Evolutionary conservation across 23 red algal species (phyloP).

Genomic region (Gracilaria vermiculophylla): DNA sequence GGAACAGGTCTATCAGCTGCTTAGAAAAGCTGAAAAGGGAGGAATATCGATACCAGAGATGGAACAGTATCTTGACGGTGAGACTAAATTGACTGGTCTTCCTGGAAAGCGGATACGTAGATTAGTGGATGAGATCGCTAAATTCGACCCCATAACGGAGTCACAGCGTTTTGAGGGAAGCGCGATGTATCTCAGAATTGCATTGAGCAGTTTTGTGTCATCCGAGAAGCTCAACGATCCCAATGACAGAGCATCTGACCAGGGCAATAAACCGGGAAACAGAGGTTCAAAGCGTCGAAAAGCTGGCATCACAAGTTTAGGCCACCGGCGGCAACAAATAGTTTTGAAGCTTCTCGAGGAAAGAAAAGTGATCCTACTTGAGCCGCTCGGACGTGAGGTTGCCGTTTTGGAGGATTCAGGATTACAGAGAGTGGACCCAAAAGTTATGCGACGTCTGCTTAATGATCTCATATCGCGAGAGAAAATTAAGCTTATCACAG

Average conservation of each 20-base stretch:
- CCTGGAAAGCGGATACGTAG: constrained; percentile 38
- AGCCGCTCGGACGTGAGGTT: constrained; percentile 37
- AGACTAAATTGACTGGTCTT: background rate
- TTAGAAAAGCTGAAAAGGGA: background rate
- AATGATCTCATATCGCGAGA: constrained; percentile 45
- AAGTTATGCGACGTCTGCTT: constrained; percentile 40
- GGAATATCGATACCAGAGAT: constrained; percentile 55
- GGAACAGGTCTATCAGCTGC: constrained; percentile 45
- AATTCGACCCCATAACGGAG: background rate
- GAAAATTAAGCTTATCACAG: constrained; percentile 38
- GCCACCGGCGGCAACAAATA: constrained; percentile 40
- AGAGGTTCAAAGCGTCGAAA: constrained; percentile 7
- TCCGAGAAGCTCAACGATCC: background rate
- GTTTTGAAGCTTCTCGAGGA: constrained; percentile 33
- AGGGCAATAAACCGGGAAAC: background rate
- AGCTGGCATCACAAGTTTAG: constrained; percentile 32
- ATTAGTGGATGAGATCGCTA: constrained; percentile 33
- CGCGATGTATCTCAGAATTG: constrained; percentile 31
- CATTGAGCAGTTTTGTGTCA: background rate
- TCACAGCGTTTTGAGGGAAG: constrained; percentile 50
- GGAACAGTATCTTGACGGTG: constrained; percentile 30
- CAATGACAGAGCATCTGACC: background rate
- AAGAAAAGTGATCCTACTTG: constrained; percentile 26
- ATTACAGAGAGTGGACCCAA: constrained; percentile 41
- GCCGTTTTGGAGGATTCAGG: constrained; percentile 20